Evolutionary conservation across 306 rosid species (phyloP).

Genomic region (Vigna hirtella): DNA sequence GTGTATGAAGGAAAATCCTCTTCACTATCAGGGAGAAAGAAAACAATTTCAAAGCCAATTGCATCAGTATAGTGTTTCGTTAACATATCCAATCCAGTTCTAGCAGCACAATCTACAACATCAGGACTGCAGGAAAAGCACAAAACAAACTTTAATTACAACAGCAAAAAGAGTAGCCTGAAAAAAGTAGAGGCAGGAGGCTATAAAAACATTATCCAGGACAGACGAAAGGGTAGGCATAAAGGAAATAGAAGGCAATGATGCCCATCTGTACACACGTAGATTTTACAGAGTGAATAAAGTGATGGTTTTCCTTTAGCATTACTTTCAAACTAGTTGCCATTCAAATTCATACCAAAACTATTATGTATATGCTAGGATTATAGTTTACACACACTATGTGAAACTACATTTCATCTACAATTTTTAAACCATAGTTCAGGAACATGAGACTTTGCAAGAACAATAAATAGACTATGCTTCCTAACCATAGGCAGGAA

Average conservation of each 20-base stretch:
- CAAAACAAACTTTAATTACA: slow-evolving; percentile 33
- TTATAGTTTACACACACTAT: not conserved
- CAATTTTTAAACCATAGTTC: not conserved
- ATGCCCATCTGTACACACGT: not conserved
- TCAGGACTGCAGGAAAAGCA: slow-evolving; percentile 76
- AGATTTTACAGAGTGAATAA: not conserved
- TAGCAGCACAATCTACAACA: slow-evolving; percentile 78
- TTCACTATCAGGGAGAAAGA: slow-evolving; percentile 90
- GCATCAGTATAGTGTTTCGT: slow-evolving; percentile 83
- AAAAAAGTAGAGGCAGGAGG: not conserved
- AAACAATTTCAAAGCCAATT: slow-evolving; percentile 72
- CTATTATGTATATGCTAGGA: not conserved
- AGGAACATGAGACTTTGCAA: not conserved
- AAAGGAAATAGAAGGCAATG: slow-evolving; percentile 1
- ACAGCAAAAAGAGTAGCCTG: slow-evolving; percentile 4
- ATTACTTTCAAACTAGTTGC: not conserved
- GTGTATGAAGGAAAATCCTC: slow-evolving; percentile 91
- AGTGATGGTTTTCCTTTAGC: not conserved
- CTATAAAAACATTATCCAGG: slow-evolving; percentile 13
- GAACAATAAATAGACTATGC: not conserved
- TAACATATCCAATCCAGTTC: slow-evolving; percentile 85
- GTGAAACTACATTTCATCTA: not conserved
- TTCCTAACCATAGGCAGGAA: not conserved
- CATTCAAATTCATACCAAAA: slow-evolving; percentile 18
- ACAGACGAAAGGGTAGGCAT: not conserved